Evolutionary conservation across 2,329 filamentous ascomycete genomes (phyloP).

Genomic region (Calonectria multiphialidica): DNA sequence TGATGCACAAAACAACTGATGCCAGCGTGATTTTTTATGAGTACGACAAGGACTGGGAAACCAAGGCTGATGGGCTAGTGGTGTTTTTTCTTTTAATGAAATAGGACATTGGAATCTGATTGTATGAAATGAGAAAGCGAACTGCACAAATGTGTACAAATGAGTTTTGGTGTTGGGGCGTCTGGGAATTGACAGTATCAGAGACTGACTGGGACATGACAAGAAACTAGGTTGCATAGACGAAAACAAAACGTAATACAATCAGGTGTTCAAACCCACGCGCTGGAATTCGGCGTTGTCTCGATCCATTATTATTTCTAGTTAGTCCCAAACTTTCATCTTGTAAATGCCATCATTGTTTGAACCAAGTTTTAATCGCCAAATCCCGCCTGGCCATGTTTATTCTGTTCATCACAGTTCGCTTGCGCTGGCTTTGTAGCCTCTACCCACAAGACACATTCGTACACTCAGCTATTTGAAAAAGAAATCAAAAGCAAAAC

Average conservation of each 20-base stretch:
- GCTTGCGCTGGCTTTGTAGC: not conserved
- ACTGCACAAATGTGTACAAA: not conserved
- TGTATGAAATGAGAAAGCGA: not conserved
- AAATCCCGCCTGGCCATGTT: not conserved
- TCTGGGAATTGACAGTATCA: slow-evolving; percentile 16
- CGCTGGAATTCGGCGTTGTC: not conserved
- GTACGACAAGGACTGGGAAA: not conserved
- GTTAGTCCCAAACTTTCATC: not conserved
- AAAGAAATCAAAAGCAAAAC: not conserved
- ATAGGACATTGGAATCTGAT: not conserved
- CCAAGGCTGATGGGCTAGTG: not conserved
- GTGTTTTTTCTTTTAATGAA: not conserved
- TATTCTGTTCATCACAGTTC: not conserved
- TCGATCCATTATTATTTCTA: not conserved
- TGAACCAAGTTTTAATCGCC: not conserved
- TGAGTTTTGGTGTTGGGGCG: slow-evolving; percentile 27
- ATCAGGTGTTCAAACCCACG: too few relatives aligned
- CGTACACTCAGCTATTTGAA: not conserved
- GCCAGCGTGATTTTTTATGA: not conserved
- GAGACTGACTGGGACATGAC: slow-evolving; percentile 17
- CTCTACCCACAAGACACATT: not conserved
- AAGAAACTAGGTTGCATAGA: not conserved
- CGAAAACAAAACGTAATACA: not conserved
- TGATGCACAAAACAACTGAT: slow-evolving; percentile 44
- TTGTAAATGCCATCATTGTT: not conserved